Conservation (phyloP, 2,329 filamentous ascomycete genomes). For the Tolypocladium nubicola region DNA sequence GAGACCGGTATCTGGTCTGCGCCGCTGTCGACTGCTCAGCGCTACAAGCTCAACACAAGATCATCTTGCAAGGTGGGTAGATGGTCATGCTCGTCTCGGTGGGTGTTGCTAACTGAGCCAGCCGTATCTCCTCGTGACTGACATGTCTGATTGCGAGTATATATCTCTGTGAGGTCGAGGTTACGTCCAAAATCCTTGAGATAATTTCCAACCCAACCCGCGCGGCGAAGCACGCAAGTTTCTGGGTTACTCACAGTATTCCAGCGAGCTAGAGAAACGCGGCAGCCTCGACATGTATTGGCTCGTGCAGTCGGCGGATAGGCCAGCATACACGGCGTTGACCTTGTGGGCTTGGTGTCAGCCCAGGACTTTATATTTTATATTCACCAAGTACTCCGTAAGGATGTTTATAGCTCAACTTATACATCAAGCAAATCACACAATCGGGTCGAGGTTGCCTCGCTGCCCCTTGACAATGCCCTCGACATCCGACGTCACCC, state of each 20-base stretch:
- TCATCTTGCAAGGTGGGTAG: not conserved
- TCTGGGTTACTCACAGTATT: too few relatives aligned
- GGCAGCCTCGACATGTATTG: too few relatives aligned
- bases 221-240: not conserved
- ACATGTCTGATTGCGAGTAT: not conserved
- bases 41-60: not conserved
- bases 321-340: too few relatives aligned
- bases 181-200: not conserved
- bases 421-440: conserved; percentile 7
- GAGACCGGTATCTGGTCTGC: not conserved
- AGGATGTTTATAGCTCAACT: too few relatives aligned
- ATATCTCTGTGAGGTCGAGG: not conserved
- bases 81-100: not conserved
- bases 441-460: conserved; percentile 27
- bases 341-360: too few relatives aligned
- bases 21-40: not conserved
- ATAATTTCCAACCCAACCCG: not conserved
- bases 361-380: too few relatives aligned
- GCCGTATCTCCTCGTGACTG: not conserved
- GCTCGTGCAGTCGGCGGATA: too few relatives aligned
- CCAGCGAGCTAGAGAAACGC: too few relatives aligned
- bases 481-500: conserved; percentile 50
- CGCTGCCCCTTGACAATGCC: conserved; percentile 34
- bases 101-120: not conserved
- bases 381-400: too few relatives aligned